Evolutionary conservation across 768 basidiomycete species (phyloP).

Genomic region (Candolleomyces efflorescens): DNA sequence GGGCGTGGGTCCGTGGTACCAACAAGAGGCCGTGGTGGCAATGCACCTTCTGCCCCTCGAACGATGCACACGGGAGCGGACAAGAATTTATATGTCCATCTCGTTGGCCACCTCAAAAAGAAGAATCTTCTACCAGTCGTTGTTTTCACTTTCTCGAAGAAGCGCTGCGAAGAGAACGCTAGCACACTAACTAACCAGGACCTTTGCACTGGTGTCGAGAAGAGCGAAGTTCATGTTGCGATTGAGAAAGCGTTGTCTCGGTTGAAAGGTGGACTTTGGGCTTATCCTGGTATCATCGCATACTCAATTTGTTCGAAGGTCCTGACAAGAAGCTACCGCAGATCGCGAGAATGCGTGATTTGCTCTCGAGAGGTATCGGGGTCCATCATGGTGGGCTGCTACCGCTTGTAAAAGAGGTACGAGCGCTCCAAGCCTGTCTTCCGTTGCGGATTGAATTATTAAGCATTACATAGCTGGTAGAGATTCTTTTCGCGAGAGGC

Average conservation of each 20-base stretch:
- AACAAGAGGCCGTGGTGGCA: constrained; percentile 43
- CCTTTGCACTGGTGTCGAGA: constrained; percentile 84
- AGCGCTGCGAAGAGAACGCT: constrained; percentile 95
- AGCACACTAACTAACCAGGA: constrained; percentile 83
- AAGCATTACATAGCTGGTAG: constrained; percentile 65
- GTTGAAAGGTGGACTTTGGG: constrained; percentile 65
- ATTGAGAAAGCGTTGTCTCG: constrained; percentile 89
- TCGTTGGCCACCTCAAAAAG: constrained; percentile 84
- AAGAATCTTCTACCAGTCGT: constrained; percentile 87
- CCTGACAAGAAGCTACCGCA: constrained; percentile 92
- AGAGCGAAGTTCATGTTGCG: constrained; percentile 94
- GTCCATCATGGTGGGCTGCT: constrained; percentile 96
- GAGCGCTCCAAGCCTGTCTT: constrained; percentile 10
- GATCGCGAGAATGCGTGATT: constrained; percentile 83
- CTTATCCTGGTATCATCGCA: constrained; percentile 1
- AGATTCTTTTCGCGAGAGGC: constrained; percentile 93
- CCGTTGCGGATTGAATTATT: constrained; percentile 4
- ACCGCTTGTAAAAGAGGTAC: constrained; percentile 94
- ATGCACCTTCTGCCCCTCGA: constrained; percentile 28
- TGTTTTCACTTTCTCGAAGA: constrained; percentile 96
- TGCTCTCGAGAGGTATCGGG: constrained; percentile 90
- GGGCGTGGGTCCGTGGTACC: constrained; percentile 37
- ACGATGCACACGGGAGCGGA: constrained; percentile 69
- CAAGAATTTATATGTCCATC: constrained; percentile 91
- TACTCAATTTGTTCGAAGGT: constrained; percentile 39